Evolutionary conservation across 768 basidiomycete species (phyloP).

Genomic region (Guyanaporus albipodus): DNA sequence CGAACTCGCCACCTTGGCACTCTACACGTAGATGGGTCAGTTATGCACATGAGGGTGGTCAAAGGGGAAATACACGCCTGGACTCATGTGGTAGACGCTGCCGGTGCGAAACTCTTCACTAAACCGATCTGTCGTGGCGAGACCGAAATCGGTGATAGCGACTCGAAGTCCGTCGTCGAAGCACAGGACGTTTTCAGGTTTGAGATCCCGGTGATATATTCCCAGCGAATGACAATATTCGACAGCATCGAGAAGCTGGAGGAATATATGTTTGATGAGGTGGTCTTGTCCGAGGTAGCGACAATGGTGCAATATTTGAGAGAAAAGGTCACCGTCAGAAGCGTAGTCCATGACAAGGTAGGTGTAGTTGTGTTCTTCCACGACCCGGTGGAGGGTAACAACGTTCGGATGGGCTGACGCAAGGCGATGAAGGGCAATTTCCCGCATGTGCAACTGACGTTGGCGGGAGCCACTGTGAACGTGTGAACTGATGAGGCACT

Average conservation of each 20-base stretch:
- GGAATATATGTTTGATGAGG: conserved; percentile 85
- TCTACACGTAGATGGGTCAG: conserved; percentile 47
- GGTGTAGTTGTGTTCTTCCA: conserved; percentile 77
- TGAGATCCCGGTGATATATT: conserved; percentile 95
- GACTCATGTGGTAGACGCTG: conserved; percentile 98
- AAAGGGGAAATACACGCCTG: conserved; percentile 48
- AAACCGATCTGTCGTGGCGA: conserved; percentile 82
- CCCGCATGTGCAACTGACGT: conserved; percentile 78
- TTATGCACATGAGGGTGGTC: conserved; percentile 8
- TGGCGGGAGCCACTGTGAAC: conserved; percentile 47
- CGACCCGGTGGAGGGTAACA: conserved; percentile 83
- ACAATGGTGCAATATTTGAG: conserved; percentile 73
- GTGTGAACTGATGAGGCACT: conserved; percentile 70
- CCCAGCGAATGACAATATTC: conserved; percentile 88
- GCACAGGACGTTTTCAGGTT: conserved; percentile 94
- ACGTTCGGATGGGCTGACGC: conserved; percentile 75
- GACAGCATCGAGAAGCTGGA: conserved; percentile 91
- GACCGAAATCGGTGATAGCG: conserved; percentile 92
- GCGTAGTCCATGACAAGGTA: conserved; percentile 95
- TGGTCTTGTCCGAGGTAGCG: conserved; percentile 81
- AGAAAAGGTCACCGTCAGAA: conserved; percentile 86
- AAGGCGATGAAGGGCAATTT: conserved; percentile 78
- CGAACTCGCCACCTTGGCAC: conserved; percentile 74
- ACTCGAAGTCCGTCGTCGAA: conserved; percentile 72
- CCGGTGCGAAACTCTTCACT: conserved; percentile 92